These are phyloP conservation scores for Lippia alba DNA, from an alignment of 305 asterid genomes.

Conservation along the genomic window DNA sequence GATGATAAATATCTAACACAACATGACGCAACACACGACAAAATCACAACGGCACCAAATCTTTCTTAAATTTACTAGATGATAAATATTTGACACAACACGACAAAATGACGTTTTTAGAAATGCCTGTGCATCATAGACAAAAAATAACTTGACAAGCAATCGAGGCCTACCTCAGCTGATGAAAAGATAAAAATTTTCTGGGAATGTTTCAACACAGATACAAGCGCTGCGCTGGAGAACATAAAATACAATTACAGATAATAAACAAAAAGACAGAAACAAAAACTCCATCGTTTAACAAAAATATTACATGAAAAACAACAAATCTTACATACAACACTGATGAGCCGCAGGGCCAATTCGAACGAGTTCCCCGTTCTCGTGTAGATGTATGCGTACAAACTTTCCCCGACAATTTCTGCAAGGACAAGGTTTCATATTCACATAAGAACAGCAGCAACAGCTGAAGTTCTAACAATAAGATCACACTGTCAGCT, in stretches of 20 bases:
- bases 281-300: background rate
- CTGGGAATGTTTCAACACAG: background rate
- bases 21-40: too few relatives aligned
- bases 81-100: too few relatives aligned
- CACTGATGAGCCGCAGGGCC: background rate
- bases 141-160: too few relatives aligned
- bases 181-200: background rate
- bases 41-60: too few relatives aligned
- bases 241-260: background rate
- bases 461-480: slow-evolving; percentile 24
- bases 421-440: background rate
- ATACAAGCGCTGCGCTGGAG: background rate
- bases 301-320: background rate
- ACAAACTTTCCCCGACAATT: slow-evolving; percentile 14
- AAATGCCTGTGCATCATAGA: too few relatives aligned
- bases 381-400: background rate
- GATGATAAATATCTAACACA: too few relatives aligned
- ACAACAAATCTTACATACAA: background rate
- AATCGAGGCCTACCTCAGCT: too few relatives aligned
- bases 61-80: too few relatives aligned
- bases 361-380: background rate
- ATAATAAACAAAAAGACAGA: slow-evolving; percentile 5
- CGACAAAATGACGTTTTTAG: too few relatives aligned
- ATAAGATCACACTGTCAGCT: slow-evolving; percentile 25
- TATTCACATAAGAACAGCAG: slow-evolving; percentile 9